Percentiles rank a stretch among this genome's conserved stretches.
phyloP scores from a whole-genome alignment of 768 basidiomycete genomes.

The Termitomyces sp. region DNA sequence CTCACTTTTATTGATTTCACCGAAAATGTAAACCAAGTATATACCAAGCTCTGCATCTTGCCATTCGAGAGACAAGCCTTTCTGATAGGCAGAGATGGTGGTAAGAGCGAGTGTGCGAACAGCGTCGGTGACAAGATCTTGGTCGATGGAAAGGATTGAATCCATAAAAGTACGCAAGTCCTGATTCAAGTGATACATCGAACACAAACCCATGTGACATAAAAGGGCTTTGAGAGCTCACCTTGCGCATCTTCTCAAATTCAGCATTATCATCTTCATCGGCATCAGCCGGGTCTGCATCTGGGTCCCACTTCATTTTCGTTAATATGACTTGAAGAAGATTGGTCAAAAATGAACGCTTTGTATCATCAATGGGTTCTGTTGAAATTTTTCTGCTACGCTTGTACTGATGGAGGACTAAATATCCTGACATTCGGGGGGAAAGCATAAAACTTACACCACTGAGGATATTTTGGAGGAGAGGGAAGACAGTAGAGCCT shows the following conservation, averaged over 20 bases:
- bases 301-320: slow-evolving; percentile 90
- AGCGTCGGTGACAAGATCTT: slow-evolving; percentile 75
- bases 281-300: slow-evolving; percentile 71
- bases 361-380: slow-evolving; percentile 57
- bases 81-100: slow-evolving; percentile 69
- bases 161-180: slow-evolving; percentile 86
- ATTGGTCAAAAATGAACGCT: slow-evolving; percentile 72
- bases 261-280: slow-evolving; percentile 85
- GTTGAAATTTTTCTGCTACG: slow-evolving; percentile 55
- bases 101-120: slow-evolving; percentile 68
- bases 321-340: slow-evolving; percentile 74
- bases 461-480: slow-evolving; percentile 70
- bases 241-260: slow-evolving; percentile 86
- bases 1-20: slow-evolving; percentile 88
- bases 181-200: slow-evolving; percentile 31
- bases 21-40: slow-evolving; percentile 92
- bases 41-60: slow-evolving; percentile 89
- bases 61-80: slow-evolving; percentile 71
- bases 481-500: slow-evolving; percentile 76
- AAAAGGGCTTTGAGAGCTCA: slow-evolving; percentile 20
- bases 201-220: not conserved
- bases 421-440: not conserved
- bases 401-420: slow-evolving; percentile 62
- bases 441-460: slow-evolving; percentile 48
- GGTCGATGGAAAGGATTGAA: slow-evolving; percentile 80